Evolutionary conservation across 495 filamentous ascomycete species (phyloP), one percentile per base, ranked within the genome.

Genomic region (Aspergillus asperescens): DNA sequence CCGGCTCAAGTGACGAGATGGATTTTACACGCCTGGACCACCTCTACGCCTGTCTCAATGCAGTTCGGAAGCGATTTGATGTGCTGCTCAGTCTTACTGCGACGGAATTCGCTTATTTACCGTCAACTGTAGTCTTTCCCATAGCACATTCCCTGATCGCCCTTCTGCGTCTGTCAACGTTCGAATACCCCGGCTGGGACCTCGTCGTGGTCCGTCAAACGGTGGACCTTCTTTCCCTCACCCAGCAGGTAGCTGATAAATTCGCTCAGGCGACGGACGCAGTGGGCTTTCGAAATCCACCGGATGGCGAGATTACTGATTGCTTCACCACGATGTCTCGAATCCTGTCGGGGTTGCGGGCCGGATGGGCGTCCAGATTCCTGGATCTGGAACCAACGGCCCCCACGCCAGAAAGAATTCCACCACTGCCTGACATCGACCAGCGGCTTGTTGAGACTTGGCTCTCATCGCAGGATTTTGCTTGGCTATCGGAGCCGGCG

Each of bases 381-480:
- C 25, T 28, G 25, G 4, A 28, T 8, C 8, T 27, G 48, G 56
- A 0, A 52, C 49, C 68, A 62, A 72, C 0, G 55, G 38, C 16
- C 34, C 70, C 65, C 15, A 64, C 54, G 35, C 67, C 1, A 72
- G 43, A 39, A 76, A 65, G 49, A 82, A 82, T n/a, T 64, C 61
- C 25, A 75, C 63, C 37, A 65, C 65, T 1, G 59, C 52, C 20
- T 66, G 64, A 9, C 67, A 58, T 53, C 67, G 73, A n/a, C n/a
- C 18, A 57, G 46, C 0, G 76, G 74, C 48, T 79, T 73, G 54
- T 77, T 80, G 6, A 74, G 71, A 41, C 73, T 77, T 13, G 78
- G 68, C 46, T 81, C 79, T 46, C 55, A 67, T 4, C 68, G 49
- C 22, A 56, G 62, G 10, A 65, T 46, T 20, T 65, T 32, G n/a